Evolutionary conservation across 148 eudicot species (phyloP), one percentile per base, ranked within the genome.

Genomic region (Vaccinium vitisidaea): DNA sequence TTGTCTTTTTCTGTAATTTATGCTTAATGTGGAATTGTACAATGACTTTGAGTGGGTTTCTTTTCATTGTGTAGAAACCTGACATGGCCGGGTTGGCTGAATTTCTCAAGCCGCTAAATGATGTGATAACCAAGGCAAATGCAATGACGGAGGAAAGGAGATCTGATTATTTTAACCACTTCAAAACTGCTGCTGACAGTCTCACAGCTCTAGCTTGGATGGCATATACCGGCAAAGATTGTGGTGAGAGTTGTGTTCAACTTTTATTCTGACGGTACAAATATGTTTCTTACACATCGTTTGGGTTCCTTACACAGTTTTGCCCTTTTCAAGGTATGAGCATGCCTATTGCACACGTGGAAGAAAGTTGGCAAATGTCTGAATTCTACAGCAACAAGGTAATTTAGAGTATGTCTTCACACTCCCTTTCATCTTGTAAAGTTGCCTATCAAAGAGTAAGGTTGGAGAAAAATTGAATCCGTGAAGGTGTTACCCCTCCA

Each of bases 351-450:
- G 98, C 95, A 83, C 97, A 97, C 63, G 99, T 97, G 75, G 99
- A 97, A 90, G 99, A 97, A 89, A 91, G 98, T 89, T 97, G 99
- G 99, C 98, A 97, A 86, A 90, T 91, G 94, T 98, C 99, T 69
- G 98, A 97, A 84, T 97, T 97, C 90, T 97, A 94, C 86, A 91
- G 89, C 78, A 97, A 97, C 90, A 97, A 97, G 99, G 99, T 97
- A 89, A 48, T 77, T 69, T 59, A 54, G 50, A 27, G 16, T 53
- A 75, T 46, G 25, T 78, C 16, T 85, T 43, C 23, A 46, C 8
- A 27, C 27, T 65, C 6, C 46, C 0, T 19, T 54, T 15, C 58
- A 54, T 53, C 2, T 13, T 56, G 8, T 43, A 39, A 43, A 0
- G 27, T n/a, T 23, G 21, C 19, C 58, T 19, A 30, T 12, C 5